These are phyloP conservation scores for Sanghuangporus sanghuang DNA, from an alignment of 1,284 basidiomycete species.

Conservation along the genomic window DNA sequence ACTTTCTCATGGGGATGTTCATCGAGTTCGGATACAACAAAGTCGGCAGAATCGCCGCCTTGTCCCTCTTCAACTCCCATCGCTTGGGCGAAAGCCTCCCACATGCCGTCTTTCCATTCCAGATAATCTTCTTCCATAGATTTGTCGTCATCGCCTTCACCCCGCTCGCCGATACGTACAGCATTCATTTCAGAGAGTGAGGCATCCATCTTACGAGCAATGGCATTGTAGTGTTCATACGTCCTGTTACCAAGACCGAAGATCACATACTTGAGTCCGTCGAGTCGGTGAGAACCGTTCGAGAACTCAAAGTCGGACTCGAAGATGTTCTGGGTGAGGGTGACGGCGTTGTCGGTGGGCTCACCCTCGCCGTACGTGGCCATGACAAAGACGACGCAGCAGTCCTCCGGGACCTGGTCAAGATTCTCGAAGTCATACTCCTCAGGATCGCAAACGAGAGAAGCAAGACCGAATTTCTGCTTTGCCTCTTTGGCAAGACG, in stretches of 20 bases:
- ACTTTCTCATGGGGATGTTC: slow-evolving; percentile 79
- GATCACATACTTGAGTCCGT: slow-evolving; percentile 91
- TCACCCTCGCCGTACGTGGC: slow-evolving; percentile 99
- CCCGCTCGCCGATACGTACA: slow-evolving; percentile 82
- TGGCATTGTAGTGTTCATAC: slow-evolving; percentile 93
- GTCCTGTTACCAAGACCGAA: slow-evolving; percentile 95
- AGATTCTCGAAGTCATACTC: slow-evolving; percentile 98
- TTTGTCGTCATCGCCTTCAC: slow-evolving; percentile 98
- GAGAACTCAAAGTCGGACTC: slow-evolving; percentile 86
- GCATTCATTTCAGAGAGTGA: slow-evolving; percentile 79
- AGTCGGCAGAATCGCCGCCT: slow-evolving; percentile 94
- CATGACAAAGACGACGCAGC: slow-evolving; percentile 89
- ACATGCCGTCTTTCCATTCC: slow-evolving; percentile 99
- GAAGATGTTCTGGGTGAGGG: slow-evolving; percentile 87
- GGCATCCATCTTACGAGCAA: slow-evolving; percentile 78
- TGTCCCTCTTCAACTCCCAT: slow-evolving; percentile 94
- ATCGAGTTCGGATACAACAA: slow-evolving; percentile 80
- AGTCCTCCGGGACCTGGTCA: slow-evolving; percentile 84
- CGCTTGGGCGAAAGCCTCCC: slow-evolving; percentile 77
- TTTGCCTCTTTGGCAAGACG: slow-evolving; percentile 93
- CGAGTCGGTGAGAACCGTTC: slow-evolving; percentile 71
- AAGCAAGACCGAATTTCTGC: slow-evolving; percentile 87
- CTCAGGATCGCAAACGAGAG: slow-evolving; percentile 92
- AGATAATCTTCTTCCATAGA: slow-evolving; percentile 99
- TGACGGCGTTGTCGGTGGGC: slow-evolving; percentile 97